Conservation (phyloP, 2,329 filamentous ascomycete species). For the Phaeosphaeriaceae sp. region DNA sequence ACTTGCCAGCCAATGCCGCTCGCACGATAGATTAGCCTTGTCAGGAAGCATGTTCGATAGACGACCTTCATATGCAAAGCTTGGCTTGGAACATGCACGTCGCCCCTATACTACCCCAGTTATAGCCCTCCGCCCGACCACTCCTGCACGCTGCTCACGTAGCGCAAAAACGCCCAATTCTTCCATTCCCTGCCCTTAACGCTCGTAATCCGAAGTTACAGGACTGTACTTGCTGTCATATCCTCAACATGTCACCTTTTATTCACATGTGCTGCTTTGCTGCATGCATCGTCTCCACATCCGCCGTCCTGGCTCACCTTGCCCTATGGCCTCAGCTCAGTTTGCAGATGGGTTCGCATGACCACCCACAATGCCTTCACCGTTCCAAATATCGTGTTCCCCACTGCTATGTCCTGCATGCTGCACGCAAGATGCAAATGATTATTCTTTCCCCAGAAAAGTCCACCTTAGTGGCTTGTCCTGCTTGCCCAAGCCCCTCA, state of each 20-base stretch:
- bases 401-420: constrained; percentile 6
- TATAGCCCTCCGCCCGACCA: constrained; percentile 17
- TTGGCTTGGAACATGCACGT: constrained; percentile 11
- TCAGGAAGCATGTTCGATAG: constrained; percentile 20
- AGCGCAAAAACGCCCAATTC: constrained; percentile 18
- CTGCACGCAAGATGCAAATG: constrained; percentile 6
- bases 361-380: constrained; percentile 6
- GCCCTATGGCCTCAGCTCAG: not conserved
- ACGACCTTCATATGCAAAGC: constrained; percentile 21
- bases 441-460: constrained; percentile 51
- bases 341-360: constrained; percentile 12
- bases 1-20: constrained; percentile 13
- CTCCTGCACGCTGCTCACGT: constrained; percentile 24
- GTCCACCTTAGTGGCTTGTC: constrained; percentile 53
- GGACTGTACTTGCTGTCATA: constrained; percentile 7
- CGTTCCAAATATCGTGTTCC: constrained; percentile 1
- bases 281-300: constrained; percentile 14
- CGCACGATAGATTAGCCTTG: constrained; percentile 21
- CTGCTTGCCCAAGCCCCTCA: constrained; percentile 49
- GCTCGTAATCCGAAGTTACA: constrained; percentile 18
- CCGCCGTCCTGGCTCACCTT: constrained; percentile 4
- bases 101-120: not conserved
- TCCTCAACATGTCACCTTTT: constrained; percentile 1
- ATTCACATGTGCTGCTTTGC: not conserved
- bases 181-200: constrained; percentile 29